These are phyloP conservation scores for Penicillium palitans DNA, from an alignment of 2,329 filamentous ascomycete genomes.

Conservation along the genomic window DNA sequence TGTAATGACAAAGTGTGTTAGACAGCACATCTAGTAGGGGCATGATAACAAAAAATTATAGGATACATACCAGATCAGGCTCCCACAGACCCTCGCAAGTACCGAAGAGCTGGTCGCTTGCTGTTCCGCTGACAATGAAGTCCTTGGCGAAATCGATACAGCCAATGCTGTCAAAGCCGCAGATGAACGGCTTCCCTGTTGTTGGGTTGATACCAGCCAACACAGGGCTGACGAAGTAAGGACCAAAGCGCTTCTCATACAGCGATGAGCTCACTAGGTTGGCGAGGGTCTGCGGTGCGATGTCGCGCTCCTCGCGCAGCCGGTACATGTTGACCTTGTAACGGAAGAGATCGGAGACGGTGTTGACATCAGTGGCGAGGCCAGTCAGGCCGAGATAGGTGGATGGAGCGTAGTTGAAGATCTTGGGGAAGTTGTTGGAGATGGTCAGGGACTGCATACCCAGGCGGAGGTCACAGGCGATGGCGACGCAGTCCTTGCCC, in stretches of 20 bases:
- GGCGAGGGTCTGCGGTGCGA: constrained; percentile 90
- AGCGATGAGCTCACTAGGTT: constrained; percentile 89
- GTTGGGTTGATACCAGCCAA: constrained; percentile 94
- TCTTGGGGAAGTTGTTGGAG: constrained; percentile 99
- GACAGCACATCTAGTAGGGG: not conserved
- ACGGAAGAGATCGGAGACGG: constrained; percentile 94
- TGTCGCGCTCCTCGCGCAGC: constrained; percentile 94
- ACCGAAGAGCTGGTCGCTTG: constrained; percentile 95
- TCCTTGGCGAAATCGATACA: constrained; percentile 99
- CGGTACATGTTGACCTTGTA: constrained; percentile 99
- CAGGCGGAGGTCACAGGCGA: constrained; percentile 97
- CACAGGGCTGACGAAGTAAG: constrained; percentile 93
- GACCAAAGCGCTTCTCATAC: constrained; percentile 94
- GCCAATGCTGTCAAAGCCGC: constrained; percentile 97
- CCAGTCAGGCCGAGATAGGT: constrained; percentile 95
- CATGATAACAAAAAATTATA: not conserved
- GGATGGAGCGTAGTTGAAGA: constrained; percentile 90
- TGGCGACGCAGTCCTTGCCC: constrained; percentile 98
- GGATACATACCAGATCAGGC: constrained; percentile 77
- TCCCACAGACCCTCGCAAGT: constrained; percentile 99
- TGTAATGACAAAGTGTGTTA: constrained; percentile 37
- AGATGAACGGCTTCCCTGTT: constrained; percentile 94
- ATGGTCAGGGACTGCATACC: constrained; percentile 95
- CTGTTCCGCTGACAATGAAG: constrained; percentile 96
- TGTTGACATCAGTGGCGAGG: constrained; percentile 91